Conservation (phyloP, 495 filamentous ascomycete genomes). For the Neurospora sp. region DNA sequence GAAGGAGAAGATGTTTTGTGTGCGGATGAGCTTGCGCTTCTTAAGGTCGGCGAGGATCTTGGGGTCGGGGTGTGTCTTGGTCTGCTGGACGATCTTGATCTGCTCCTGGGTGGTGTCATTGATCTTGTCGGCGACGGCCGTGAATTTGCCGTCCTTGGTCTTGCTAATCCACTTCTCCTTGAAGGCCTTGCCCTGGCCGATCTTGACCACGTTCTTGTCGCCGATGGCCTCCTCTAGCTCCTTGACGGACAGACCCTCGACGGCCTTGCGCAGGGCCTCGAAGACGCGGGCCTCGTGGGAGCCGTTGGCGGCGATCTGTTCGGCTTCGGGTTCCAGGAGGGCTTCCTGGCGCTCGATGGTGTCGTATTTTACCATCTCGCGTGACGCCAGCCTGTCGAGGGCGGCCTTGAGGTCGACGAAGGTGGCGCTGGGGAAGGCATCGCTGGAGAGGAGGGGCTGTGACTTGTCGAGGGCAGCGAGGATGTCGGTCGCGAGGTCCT, state of each 20-base stretch:
- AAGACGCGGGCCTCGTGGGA: slow-evolving; percentile 95
- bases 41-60: slow-evolving; percentile 71
- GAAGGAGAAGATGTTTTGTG: slow-evolving; percentile 80
- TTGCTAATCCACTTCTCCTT: slow-evolving; percentile 95
- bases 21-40: slow-evolving; percentile 75
- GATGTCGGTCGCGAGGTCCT: slow-evolving; percentile 54
- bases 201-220: slow-evolving; percentile 72
- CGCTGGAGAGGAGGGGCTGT: slow-evolving; percentile 57
- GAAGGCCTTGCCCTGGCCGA: slow-evolving; percentile 94
- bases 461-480: slow-evolving; percentile 54
- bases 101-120: slow-evolving; percentile 68
- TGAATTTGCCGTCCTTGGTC: slow-evolving; percentile 50
- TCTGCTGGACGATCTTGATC: slow-evolving; percentile 58
- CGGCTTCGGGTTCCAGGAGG: slow-evolving; percentile 68
- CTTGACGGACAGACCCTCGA: slow-evolving; percentile 70
- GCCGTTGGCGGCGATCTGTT: slow-evolving; percentile 69
- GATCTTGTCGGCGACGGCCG: slow-evolving; percentile 51
- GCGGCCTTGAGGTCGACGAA: slow-evolving; percentile 73
- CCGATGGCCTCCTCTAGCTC: slow-evolving; percentile 67
- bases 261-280: slow-evolving; percentile 63
- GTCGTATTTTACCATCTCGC: slow-evolving; percentile 80
- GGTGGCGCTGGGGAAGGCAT: slow-evolving; percentile 65
- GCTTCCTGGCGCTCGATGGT: slow-evolving; percentile 69
- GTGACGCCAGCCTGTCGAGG: slow-evolving; percentile 70
- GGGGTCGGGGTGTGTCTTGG: slow-evolving; percentile 53